These are phyloP conservation scores for Didymella keratinophila DNA, from an alignment of 2,329 filamentous ascomycete genomes.

Conservation along the genomic window DNA sequence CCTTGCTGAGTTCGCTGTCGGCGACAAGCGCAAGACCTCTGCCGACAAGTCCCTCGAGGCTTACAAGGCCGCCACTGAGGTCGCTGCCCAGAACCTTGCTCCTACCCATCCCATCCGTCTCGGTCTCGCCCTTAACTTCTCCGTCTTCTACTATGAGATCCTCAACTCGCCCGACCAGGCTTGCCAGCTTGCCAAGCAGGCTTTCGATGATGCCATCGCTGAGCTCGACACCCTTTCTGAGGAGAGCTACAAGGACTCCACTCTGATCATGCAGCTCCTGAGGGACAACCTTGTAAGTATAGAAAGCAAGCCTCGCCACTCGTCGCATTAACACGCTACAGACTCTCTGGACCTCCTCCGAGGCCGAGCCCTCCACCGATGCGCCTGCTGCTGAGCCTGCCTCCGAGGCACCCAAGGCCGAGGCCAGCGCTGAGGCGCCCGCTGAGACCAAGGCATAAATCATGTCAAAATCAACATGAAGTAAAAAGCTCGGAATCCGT, in stretches of 20 bases:
- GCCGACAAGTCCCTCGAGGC: slow-evolving; percentile 95
- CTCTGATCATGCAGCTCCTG: slow-evolving; percentile 97
- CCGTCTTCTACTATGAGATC: slow-evolving; percentile 99
- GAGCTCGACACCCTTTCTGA: slow-evolving; percentile 95
- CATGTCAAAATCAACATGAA: slow-evolving; percentile 31
- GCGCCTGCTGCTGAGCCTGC: slow-evolving; percentile 63
- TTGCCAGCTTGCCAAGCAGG: slow-evolving; percentile 96
- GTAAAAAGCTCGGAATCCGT: slow-evolving; percentile 46
- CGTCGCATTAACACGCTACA: slow-evolving; percentile 49
- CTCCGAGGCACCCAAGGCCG: slow-evolving; percentile 57
- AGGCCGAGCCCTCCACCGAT: slow-evolving; percentile 81
- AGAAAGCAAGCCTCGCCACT: neutral
- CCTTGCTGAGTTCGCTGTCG: slow-evolving; percentile 93
- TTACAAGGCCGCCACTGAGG: slow-evolving; percentile 93
- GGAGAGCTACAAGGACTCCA: slow-evolving; percentile 99
- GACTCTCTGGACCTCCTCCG: slow-evolving; percentile 99
- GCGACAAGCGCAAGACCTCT: slow-evolving; percentile 93
- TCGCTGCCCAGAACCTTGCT: slow-evolving; percentile 86
- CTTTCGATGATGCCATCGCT: slow-evolving; percentile 96
- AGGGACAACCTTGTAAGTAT: slow-evolving; percentile 85
- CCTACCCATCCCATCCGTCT: slow-evolving; percentile 94
- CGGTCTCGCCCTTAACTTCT: slow-evolving; percentile 93
- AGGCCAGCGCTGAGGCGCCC: slow-evolving; percentile 49
- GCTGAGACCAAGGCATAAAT: slow-evolving; percentile 69
- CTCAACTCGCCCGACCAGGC: slow-evolving; percentile 97